A percentile compares a stretch with the other conserved stretches of the same genome.
These are phyloP conservation scores for Bolboschoenoplectus hybrid DNA, from an alignment of 202 grass and related monocot genomes.

Conservation along the genomic window DNA sequence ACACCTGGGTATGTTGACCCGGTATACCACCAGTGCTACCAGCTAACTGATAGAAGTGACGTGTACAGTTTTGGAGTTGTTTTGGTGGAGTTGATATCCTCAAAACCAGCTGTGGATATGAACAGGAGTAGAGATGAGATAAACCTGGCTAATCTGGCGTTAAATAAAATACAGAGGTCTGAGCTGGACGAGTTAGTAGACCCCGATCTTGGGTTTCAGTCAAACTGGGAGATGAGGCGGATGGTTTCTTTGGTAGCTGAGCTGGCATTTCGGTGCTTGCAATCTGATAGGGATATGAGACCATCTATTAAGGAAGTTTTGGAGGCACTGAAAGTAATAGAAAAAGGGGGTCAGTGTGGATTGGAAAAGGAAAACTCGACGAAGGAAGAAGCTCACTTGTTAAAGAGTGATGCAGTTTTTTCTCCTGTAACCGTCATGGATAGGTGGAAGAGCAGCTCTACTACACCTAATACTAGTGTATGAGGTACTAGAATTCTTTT, in stretches of 20 bases:
- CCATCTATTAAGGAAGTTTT: conserved; percentile 77
- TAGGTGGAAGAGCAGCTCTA: conserved; percentile 8
- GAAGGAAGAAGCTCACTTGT: conserved; percentile 23
- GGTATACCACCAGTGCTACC: conserved; percentile 85
- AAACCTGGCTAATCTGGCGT: conserved; percentile 70
- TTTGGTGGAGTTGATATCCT: conserved; percentile 82
- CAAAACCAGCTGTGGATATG: conserved; percentile 84
- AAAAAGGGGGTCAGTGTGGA: conserved; percentile 39
- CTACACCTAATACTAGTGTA: conserved; percentile 17
- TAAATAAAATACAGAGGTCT: conserved; percentile 68
- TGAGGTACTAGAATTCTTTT: neutral
- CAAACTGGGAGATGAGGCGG: conserved; percentile 46
- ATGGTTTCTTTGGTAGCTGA: conserved; percentile 61
- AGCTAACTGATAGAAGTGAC: conserved; percentile 85
- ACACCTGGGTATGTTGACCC: conserved; percentile 94
- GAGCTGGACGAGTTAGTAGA: conserved; percentile 71
- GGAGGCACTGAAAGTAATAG: conserved; percentile 55
- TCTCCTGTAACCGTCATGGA: conserved; percentile 22
- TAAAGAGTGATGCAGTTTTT: neutral
- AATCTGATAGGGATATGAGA: conserved; percentile 62
- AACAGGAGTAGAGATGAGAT: conserved; percentile 69
- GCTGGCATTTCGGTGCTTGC: conserved; percentile 80
- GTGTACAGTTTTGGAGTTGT: conserved; percentile 96
- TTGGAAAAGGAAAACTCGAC: conserved; percentile 12
- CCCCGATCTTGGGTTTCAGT: conserved; percentile 55